A percentile compares a stretch with the other conserved stretches of the same genome.
Evolutionary conservation across 2,329 filamentous ascomycete genomes (phyloP).

Genomic region (Cordyceps cicadae): DNA sequence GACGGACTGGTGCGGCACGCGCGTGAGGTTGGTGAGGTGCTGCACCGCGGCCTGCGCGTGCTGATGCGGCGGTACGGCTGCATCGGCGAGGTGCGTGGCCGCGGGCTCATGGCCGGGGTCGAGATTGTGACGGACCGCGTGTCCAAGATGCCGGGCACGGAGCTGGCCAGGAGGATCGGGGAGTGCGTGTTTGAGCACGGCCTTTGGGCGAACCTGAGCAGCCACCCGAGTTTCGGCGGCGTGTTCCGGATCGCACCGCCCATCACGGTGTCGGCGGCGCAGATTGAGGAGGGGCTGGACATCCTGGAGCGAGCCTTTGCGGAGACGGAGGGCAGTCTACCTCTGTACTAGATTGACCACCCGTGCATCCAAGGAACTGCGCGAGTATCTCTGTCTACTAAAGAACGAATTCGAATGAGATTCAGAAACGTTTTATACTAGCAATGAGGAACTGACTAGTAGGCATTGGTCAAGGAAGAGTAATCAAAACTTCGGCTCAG

Average conservation of each 20-base stretch:
- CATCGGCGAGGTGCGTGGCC: slow-evolving; percentile 53
- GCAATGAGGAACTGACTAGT: no score
- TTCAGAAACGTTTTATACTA: no score
- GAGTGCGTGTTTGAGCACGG: slow-evolving; percentile 42
- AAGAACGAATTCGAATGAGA: no score
- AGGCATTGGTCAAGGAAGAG: no score
- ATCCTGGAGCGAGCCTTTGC: slow-evolving; percentile 51
- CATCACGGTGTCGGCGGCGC: slow-evolving; percentile 44
- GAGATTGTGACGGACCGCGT: slow-evolving; percentile 46
- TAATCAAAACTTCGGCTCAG: no score
- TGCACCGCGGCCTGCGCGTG: slow-evolving; percentile 38
- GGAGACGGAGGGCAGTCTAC: slow-evolving; percentile 23
- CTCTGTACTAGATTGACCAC: slow-evolving; percentile 17
- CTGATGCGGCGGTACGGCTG: slow-evolving; percentile 47
- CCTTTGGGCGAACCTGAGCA: slow-evolving; percentile 49
- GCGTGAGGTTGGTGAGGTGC: slow-evolving; percentile 32
- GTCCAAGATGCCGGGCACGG: slow-evolving; percentile 38
- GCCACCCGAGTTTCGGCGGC: slow-evolving; percentile 45
- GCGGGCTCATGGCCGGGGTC: slow-evolving; percentile 49
- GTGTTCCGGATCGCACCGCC: slow-evolving; percentile 53
- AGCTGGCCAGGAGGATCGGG: slow-evolving; percentile 39
- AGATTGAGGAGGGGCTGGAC: slow-evolving; percentile 41
- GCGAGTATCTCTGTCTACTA: no score
- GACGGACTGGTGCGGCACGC: slow-evolving; percentile 44
- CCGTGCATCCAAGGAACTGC: no score